Conservation (phyloP, 2,329 filamentous ascomycete species). For the Aspergillus luchuensis region DNA sequence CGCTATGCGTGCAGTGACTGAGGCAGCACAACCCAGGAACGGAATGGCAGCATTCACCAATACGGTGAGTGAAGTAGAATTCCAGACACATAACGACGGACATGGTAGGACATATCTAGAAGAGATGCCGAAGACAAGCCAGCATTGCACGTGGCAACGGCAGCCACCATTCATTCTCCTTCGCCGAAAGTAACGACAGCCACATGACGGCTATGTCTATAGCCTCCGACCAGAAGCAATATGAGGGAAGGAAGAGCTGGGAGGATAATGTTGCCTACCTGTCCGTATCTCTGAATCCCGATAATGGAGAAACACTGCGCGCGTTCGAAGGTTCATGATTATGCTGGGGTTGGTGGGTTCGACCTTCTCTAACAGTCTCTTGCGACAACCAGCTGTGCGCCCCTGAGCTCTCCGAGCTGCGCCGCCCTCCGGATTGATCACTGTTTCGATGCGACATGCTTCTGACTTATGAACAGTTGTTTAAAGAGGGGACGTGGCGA, state of each 20-base stretch:
- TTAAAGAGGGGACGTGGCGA: neutral
- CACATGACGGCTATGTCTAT: neutral
- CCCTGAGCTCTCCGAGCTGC: conserved; percentile 46
- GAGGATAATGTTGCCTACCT: conserved; percentile 31
- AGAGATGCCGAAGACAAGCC: neutral
- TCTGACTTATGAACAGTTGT: conserved; percentile 17
- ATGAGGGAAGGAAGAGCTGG: neutral
- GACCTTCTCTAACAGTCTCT: conserved; percentile 41
- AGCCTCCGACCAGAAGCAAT: neutral
- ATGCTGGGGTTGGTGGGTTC: conserved; percentile 22
- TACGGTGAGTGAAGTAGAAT: neutral
- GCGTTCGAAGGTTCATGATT: conserved; percentile 27
- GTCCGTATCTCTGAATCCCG: conserved; percentile 29
- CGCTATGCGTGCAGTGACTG: neutral
- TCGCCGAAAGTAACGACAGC: neutral
- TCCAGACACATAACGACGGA: neutral
- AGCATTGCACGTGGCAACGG: neutral
- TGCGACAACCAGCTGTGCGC: conserved; percentile 43
- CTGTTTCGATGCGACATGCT: conserved; percentile 39
- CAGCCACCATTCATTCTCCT: neutral
- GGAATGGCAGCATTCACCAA: neutral
- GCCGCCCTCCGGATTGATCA: conserved; percentile 36
- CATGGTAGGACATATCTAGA: neutral
- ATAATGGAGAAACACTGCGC: conserved; percentile 32
- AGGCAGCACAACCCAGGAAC: neutral